Conservation (phyloP, 202 grass and related monocot genomes). For the Sporobolus alterniflorus region DNA sequence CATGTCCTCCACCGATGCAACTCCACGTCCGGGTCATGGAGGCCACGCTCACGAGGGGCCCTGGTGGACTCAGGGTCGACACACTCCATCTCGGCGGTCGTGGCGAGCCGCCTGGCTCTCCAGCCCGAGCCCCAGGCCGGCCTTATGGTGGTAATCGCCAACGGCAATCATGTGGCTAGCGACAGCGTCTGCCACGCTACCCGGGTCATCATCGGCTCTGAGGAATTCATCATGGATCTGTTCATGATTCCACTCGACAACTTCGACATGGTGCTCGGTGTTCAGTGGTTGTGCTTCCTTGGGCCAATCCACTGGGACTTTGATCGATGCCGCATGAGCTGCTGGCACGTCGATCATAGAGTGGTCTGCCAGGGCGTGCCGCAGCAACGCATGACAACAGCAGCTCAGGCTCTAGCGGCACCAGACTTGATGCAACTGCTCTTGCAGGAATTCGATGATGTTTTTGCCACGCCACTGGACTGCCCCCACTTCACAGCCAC, state of each 20-base stretch:
- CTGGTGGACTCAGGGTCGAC: no score
- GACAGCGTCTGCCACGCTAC: not conserved
- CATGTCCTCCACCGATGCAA: no score
- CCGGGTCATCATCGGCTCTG: not conserved
- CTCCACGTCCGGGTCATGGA: no score
- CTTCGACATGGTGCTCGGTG: not conserved
- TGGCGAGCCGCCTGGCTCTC: no score
- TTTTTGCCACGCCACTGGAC: not conserved
- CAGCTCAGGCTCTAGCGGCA: fast-evolving
- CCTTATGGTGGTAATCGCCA: no score
- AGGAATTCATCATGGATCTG: not conserved
- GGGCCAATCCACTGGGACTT: not conserved
- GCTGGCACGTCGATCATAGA: not conserved
- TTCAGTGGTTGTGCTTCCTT: not conserved
- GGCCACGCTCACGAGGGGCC: no score
- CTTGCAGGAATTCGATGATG: not conserved
- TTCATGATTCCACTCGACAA: not conserved
- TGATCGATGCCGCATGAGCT: not conserved
- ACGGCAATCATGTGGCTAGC: no score
- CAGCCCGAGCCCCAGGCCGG: no score
- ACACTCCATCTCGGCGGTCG: no score
- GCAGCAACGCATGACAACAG: fast-evolving
- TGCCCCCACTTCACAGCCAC: not conserved
- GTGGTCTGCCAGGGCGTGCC: not conserved
- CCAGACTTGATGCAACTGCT: not conserved